Evolutionary conservation across 768 basidiomycete genomes (phyloP).

Genomic region (Hemileccinum impolitum): DNA sequence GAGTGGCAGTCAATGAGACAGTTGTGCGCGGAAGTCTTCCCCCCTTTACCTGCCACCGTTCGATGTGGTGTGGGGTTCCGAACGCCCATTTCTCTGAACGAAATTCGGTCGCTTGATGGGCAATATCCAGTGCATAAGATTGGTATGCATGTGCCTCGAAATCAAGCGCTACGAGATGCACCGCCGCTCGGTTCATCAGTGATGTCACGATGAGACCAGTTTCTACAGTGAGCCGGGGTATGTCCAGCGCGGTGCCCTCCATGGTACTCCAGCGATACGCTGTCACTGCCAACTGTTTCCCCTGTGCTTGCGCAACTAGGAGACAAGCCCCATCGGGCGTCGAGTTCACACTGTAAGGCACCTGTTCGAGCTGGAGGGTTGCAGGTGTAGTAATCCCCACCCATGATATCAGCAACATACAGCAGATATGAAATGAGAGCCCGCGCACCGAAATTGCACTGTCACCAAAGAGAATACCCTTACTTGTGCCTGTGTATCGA

Average conservation of each 20-base stretch:
- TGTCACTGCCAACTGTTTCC: slow-evolving; percentile 20
- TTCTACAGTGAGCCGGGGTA: slow-evolving; percentile 26
- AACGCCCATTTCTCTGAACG: slow-evolving; percentile 44
- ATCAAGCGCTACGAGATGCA: slow-evolving; percentile 45
- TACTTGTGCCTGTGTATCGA: slow-evolving; percentile 42
- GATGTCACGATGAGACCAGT: slow-evolving; percentile 40
- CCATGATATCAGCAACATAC: not conserved
- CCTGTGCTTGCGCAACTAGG: slow-evolving; percentile 30
- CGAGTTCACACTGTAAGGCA: slow-evolving; percentile 35
- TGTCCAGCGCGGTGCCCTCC: slow-evolving; percentile 38
- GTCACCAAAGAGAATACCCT: slow-evolving; percentile 47
- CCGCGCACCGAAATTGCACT: slow-evolving; percentile 11
- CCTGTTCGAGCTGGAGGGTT: slow-evolving; percentile 34
- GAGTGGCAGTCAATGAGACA: slow-evolving; percentile 51
- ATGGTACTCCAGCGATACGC: slow-evolving; percentile 54
- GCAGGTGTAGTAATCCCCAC: slow-evolving; percentile 38
- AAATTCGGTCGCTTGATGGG: slow-evolving; percentile 53
- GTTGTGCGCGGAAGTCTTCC: slow-evolving; percentile 38
- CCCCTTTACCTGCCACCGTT: slow-evolving; percentile 3
- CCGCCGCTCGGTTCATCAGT: slow-evolving; percentile 37
- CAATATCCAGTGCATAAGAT: slow-evolving; percentile 51
- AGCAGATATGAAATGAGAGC: not conserved
- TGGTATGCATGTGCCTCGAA: slow-evolving; percentile 26
- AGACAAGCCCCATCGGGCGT: slow-evolving; percentile 57
- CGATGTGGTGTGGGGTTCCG: slow-evolving; percentile 10